A percentile compares a stretch with the other conserved stretches of the same genome.
These are phyloP conservation scores for Ilyonectria mors-panacis DNA, from an alignment of 2,329 filamentous ascomycete species.

Conservation along the genomic window DNA sequence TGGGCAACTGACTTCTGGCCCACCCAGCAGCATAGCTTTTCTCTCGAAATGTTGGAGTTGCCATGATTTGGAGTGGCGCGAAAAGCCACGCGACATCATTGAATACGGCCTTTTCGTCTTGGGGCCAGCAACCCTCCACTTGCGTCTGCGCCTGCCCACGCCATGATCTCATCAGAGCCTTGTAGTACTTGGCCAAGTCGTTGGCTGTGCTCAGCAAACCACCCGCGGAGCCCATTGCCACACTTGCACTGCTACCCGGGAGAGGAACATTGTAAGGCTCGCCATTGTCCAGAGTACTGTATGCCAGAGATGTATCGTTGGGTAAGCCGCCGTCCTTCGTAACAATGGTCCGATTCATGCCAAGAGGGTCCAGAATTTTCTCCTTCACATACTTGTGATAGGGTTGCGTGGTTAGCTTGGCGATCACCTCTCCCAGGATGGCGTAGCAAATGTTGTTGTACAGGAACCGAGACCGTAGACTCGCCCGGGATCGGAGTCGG, in stretches of 20 bases:
- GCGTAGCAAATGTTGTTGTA: constrained; percentile 49
- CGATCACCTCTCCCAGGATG: neutral
- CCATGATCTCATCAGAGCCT: constrained; percentile 13
- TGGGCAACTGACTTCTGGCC: constrained; percentile 25
- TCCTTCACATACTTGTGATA: constrained; percentile 28
- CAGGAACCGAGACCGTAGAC: constrained; percentile 30
- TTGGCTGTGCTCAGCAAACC: neutral
- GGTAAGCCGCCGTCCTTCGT: neutral
- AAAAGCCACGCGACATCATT: neutral
- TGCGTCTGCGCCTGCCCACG: neutral
- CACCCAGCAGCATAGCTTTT: constrained; percentile 22
- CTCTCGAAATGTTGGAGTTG: neutral
- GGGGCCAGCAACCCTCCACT: neutral
- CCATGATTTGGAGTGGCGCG: constrained; percentile 18
- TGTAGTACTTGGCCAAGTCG: constrained; percentile 16
- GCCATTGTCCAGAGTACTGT: constrained; percentile 20
- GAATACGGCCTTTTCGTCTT: neutral
- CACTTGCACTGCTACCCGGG: neutral
- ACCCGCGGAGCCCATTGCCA: neutral
- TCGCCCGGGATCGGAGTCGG: neutral
- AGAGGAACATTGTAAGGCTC: constrained; percentile 5
- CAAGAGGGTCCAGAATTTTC: constrained; percentile 44
- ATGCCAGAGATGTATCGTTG: constrained; percentile 8
- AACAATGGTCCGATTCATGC: constrained; percentile 43
- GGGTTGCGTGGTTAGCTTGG: too few relatives aligned